Conservation (phyloP, 176 grass and related monocot species). For the Zizania latifolia region DNA sequence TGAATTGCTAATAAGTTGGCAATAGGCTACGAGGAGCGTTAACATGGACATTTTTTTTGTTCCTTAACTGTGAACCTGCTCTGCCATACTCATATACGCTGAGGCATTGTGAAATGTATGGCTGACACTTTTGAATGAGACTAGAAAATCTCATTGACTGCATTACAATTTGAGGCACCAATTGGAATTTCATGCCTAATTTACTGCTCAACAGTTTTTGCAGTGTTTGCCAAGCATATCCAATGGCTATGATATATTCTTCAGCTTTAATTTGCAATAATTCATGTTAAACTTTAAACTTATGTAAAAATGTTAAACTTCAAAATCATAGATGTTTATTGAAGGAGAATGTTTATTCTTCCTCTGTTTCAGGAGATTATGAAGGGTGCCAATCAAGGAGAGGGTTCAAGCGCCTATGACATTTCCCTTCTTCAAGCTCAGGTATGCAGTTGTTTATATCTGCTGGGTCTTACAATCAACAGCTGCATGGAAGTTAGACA, state of each 20-base stretch:
- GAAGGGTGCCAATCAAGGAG: conserved; percentile 71
- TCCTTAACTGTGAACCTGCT: neutral
- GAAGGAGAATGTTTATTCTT: neutral
- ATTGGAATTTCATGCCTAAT: neutral
- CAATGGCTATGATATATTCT: neutral
- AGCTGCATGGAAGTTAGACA: neutral
- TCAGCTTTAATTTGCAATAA: neutral
- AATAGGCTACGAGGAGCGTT: neutral
- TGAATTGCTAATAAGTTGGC: neutral
- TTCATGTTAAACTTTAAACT: neutral
- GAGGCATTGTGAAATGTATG: neutral
- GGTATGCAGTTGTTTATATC: conserved; percentile 35
- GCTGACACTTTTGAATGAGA: neutral
- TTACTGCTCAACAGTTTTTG: neutral
- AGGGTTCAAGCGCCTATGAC: conserved; percentile 52
- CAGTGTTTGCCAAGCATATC: neutral
- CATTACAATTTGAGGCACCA: neutral
- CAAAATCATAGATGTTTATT: conserved; percentile 3
- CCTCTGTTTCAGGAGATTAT: conserved; percentile 58
- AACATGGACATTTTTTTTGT: neutral
- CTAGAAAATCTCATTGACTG: neutral
- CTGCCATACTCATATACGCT: neutral
- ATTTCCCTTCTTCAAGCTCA: conserved; percentile 85
- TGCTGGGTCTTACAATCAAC: neutral
- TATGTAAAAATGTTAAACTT: too few species aligned